Evolutionary conservation across 345 rosid species (phyloP).

Genomic region (Brassica incana): DNA sequence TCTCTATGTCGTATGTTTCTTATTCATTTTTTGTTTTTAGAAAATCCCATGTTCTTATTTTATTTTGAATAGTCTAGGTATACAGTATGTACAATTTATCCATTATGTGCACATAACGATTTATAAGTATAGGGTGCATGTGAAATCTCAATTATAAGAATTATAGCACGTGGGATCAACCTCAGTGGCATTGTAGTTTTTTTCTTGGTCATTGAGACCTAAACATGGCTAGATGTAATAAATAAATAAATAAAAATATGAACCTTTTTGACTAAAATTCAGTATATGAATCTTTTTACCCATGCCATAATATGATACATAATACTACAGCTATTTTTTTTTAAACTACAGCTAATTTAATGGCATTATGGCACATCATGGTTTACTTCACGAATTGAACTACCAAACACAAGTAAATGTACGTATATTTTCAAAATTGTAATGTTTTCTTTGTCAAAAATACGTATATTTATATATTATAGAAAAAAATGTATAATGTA

Average conservation of each 20-base stretch:
- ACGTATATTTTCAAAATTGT: no score
- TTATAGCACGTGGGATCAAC: slow-evolving; percentile 32
- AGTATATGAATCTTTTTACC: background rate
- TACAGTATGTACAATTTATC: background rate
- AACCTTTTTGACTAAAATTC: background rate
- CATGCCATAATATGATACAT: background rate
- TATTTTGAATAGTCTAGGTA: background rate
- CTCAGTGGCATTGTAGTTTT: slow-evolving; percentile 31
- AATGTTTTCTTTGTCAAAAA: no score
- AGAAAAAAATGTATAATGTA: background rate
- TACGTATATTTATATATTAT: background rate
- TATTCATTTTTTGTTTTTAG: background rate
- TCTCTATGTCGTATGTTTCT: background rate
- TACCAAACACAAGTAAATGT: background rate
- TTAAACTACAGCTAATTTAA: background rate
- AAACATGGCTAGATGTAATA: background rate
- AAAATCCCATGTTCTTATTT: background rate
- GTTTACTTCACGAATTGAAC: background rate
- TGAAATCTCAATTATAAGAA: slow-evolving; percentile 32
- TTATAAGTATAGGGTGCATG: slow-evolving; percentile 32
- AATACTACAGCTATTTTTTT: background rate
- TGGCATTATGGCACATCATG: background rate
- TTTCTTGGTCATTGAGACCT: background rate
- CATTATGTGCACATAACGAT: background rate
- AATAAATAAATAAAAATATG: background rate